Conservation (phyloP, 2,329 filamentous ascomycete species). For the Blumeria graminis region DNA sequence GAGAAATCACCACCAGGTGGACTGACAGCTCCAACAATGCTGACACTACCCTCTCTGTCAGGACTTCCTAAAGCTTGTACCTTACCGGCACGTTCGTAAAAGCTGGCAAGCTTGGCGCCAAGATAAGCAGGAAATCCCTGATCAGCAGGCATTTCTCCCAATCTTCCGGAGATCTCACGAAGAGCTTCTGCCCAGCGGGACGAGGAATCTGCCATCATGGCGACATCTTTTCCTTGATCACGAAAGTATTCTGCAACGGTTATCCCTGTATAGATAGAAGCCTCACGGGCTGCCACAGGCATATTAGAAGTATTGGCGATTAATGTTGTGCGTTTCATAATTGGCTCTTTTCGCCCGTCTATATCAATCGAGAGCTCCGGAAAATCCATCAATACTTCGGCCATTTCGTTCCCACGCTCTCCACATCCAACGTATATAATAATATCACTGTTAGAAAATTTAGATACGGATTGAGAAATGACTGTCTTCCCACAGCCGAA, state of each 20-base stretch:
- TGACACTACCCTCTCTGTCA: constrained; percentile 74
- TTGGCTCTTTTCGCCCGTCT: constrained; percentile 84
- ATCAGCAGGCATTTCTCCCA: constrained; percentile 98
- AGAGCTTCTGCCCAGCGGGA: constrained; percentile 97
- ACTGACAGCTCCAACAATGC: constrained; percentile 90
- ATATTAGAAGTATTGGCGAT: constrained; percentile 99
- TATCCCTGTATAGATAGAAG: constrained; percentile 93
- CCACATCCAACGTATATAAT: constrained; percentile 88
- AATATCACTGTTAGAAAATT: constrained; percentile 98
- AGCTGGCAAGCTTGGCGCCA: constrained; percentile 86
- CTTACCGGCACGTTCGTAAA: constrained; percentile 94
- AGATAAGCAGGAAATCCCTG: constrained; percentile 98
- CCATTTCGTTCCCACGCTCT: constrained; percentile 98
- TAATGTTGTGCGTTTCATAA: constrained; percentile 98
- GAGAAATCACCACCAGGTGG: constrained; percentile 98
- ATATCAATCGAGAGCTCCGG: constrained; percentile 90
- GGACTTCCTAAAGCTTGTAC: constrained; percentile 71
- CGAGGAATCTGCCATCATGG: constrained; percentile 98
- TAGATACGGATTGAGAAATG: constrained; percentile 94
- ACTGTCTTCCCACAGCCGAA: constrained; percentile 99
- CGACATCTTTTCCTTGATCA: constrained; percentile 88
- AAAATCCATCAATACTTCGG: constrained; percentile 99
- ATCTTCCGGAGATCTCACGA: constrained; percentile 92
- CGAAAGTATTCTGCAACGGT: constrained; percentile 80
- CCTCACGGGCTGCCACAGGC: constrained; percentile 94